A percentile compares a stretch with the other conserved stretches of the same genome.
phyloP scores from a whole-genome alignment of 495 filamentous ascomycete species.

The Melanomma pulvis-pyrius region DNA sequence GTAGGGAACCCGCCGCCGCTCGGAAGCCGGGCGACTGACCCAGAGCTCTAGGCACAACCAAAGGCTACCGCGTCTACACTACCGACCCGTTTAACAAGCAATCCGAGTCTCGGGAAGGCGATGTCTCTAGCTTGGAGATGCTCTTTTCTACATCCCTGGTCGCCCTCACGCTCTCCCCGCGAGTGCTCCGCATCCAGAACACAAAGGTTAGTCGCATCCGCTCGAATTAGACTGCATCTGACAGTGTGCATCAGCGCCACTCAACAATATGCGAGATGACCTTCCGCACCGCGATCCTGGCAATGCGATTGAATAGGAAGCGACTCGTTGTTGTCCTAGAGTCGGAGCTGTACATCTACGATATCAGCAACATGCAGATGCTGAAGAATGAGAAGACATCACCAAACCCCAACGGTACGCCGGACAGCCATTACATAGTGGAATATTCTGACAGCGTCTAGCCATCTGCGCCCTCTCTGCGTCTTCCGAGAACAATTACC shows the following conservation, averaged over 20 bases:
- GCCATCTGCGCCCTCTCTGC: constrained; percentile 91
- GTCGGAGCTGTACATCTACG: constrained; percentile 95
- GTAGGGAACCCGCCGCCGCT: constrained; percentile 51
- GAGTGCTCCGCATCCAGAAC: constrained; percentile 91
- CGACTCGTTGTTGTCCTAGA: constrained; percentile 90
- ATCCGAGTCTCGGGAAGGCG: constrained; percentile 88
- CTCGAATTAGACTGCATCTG: not conserved
- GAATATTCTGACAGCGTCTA: constrained; percentile 42
- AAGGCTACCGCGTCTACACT: constrained; percentile 92
- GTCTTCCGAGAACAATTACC: constrained; percentile 91
- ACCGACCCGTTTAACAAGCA: constrained; percentile 94
- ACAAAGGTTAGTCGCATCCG: constrained; percentile 72
- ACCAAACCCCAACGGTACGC: constrained; percentile 78
- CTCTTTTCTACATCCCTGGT: constrained; percentile 98
- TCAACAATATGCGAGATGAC: constrained; percentile 99
- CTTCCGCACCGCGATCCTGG: constrained; percentile 90
- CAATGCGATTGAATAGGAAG: constrained; percentile 91
- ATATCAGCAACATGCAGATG: constrained; percentile 96
- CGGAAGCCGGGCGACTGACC: not conserved
- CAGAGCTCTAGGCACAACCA: constrained; percentile 67
- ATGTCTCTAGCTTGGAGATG: constrained; percentile 96
- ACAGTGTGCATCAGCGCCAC: constrained; percentile 62
- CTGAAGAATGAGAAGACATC: constrained; percentile 89
- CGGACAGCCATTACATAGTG: not conserved
- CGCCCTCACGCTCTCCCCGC: constrained; percentile 84